Percentiles rank a stretch among this genome's conserved stretches.
Evolutionary conservation across 345 rosid genomes (phyloP).

Genomic region (Arabidopsis suecica): DNA sequence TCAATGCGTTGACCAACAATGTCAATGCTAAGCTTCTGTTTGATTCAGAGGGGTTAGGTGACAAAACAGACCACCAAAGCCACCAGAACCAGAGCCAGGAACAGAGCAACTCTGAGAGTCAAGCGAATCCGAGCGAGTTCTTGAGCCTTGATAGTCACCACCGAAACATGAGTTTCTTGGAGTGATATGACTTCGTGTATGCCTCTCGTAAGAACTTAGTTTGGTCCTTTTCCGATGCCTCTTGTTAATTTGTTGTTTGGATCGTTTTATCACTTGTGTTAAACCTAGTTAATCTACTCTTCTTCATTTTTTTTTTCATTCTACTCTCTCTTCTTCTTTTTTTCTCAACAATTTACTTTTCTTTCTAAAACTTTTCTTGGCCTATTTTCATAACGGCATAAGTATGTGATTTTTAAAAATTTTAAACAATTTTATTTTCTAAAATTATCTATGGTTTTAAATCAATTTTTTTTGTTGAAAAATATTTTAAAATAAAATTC

Average conservation of each 20-base stretch:
- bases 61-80: slow-evolving; percentile 51
- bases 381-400: background rate
- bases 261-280: slow-evolving; percentile 27
- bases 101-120: slow-evolving; percentile 55
- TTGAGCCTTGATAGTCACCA: slow-evolving; percentile 73
- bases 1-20: slow-evolving; percentile 76
- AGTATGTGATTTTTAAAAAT: background rate
- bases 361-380: background rate
- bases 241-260: slow-evolving; percentile 23
- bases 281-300: slow-evolving; percentile 34
- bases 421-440: background rate
- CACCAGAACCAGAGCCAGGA: slow-evolving; percentile 46
- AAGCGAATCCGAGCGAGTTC: slow-evolving; percentile 67
- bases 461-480: background rate
- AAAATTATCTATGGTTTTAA: background rate
- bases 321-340: background rate
- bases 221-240: background rate
- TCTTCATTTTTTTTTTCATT: background rate
- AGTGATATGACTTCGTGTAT: slow-evolving; percentile 32
- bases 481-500: background rate
- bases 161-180: slow-evolving; percentile 49
- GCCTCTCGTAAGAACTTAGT: slow-evolving; percentile 27
- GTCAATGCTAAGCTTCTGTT: slow-evolving; percentile 80
- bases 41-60: slow-evolving; percentile 60
- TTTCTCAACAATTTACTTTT: background rate